These are phyloP conservation scores for Phytophthora constricta DNA, from an alignment of 352 stramenopile genomes.

Conservation along the genomic window DNA sequence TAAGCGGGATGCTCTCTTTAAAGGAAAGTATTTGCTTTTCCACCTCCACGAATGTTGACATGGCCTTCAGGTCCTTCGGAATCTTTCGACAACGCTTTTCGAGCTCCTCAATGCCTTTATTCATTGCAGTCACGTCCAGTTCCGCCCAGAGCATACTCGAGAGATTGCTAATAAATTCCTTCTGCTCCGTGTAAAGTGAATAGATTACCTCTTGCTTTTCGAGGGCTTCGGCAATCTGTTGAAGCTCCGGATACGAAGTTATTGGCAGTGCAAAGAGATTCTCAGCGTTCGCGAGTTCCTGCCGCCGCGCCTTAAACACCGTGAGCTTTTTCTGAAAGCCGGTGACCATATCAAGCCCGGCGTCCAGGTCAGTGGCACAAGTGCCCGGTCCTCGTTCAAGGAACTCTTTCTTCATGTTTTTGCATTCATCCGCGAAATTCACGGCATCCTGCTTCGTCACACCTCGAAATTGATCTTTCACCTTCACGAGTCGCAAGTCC, in stretches of 20 bases:
- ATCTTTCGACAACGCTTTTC: slow-evolving; percentile 94
- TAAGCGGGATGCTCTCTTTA: slow-evolving; percentile 94
- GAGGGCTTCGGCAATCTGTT: slow-evolving; percentile 85
- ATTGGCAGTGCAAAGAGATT: slow-evolving; percentile 94
- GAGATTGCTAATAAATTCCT: slow-evolving; percentile 92
- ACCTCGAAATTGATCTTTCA: slow-evolving; percentile 95
- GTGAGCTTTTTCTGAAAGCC: slow-evolving; percentile 87
- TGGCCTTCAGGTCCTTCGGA: slow-evolving; percentile 89
- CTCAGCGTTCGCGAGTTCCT: slow-evolving; percentile 94
- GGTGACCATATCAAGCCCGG: slow-evolving; percentile 86
- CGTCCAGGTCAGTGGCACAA: slow-evolving; percentile 86
- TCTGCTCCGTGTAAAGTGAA: slow-evolving; percentile 92
- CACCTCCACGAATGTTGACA: slow-evolving; percentile 92
- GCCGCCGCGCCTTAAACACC: slow-evolving; percentile 74
- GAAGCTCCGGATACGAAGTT: slow-evolving; percentile 91
- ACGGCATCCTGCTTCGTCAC: slow-evolving; percentile 93
- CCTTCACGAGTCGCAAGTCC: slow-evolving; percentile 91
- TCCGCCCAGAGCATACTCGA: slow-evolving; percentile 94
- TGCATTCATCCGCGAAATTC: slow-evolving; percentile 89
- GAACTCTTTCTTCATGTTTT: slow-evolving; percentile 89
- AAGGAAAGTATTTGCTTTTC: slow-evolving; percentile 93
- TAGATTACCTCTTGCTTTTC: slow-evolving; percentile 93
- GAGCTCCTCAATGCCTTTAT: slow-evolving; percentile 92
- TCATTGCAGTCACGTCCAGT: slow-evolving; percentile 92
- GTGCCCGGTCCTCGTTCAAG: slow-evolving; percentile 85